Conservation (phyloP, 2,329 filamentous ascomycete genomes). For the Alternaria dauci region DNA sequence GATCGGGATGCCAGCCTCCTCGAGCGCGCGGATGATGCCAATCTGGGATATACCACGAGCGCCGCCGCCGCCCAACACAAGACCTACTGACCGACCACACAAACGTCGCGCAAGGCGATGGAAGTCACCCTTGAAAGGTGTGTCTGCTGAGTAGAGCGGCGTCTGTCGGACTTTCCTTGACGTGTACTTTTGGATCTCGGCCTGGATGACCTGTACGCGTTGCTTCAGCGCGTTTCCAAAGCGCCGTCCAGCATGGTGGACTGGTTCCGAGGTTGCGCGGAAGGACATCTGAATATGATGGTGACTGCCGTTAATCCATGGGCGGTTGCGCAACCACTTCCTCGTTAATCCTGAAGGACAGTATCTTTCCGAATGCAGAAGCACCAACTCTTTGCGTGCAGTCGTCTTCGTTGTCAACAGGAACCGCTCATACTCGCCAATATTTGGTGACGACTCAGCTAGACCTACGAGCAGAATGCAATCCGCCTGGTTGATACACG, state of each 20-base stretch:
- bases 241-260: constrained; percentile 76
- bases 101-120: constrained; percentile 88
- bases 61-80: constrained; percentile 93
- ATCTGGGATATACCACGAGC: constrained; percentile 92
- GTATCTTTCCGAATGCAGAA: constrained; percentile 89
- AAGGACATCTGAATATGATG: constrained; percentile 98
- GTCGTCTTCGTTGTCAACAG: constrained; percentile 97
- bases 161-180: constrained; percentile 89
- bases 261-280: constrained; percentile 76
- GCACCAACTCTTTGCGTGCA: constrained; percentile 87
- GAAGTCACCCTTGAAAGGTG: constrained; percentile 95
- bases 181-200: constrained; percentile 98
- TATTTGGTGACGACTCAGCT: constrained; percentile 86
- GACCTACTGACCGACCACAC: constrained; percentile 91
- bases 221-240: constrained; percentile 89
- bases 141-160: constrained; percentile 88
- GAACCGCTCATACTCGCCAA: constrained; percentile 97
- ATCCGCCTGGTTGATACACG: constrained; percentile 95
- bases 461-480: constrained; percentile 93
- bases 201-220: constrained; percentile 90
- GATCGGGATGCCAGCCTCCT: constrained; percentile 95
- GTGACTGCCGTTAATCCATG: constrained; percentile 98
- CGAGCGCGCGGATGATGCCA: constrained; percentile 91
- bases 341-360: constrained; percentile 84
- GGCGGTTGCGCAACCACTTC: constrained; percentile 84